Percentiles rank a stretch among this genome's conserved stretches.
These are phyloP conservation scores for Cyanidium caldarium DNA, from an alignment of 23 red algal species.

Conservation along the genomic window DNA sequence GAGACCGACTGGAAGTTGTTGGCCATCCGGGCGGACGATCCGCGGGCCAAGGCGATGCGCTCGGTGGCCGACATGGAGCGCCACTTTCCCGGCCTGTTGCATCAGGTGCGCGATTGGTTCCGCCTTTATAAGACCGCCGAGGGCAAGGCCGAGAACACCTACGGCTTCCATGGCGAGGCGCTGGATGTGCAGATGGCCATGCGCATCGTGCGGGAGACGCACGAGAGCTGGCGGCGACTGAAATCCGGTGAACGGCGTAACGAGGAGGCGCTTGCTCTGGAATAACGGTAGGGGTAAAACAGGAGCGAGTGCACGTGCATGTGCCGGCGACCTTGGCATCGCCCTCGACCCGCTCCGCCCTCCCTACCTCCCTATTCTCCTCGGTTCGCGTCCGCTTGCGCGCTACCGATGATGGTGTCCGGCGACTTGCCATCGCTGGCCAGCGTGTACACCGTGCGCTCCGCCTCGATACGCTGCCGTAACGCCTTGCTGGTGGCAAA, in stretches of 20 bases:
- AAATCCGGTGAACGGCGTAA: conserved; percentile 49
- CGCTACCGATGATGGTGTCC: not conserved
- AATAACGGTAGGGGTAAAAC: not conserved
- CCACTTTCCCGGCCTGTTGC: conserved; percentile 47
- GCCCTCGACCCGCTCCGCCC: not conserved
- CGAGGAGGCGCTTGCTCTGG: conserved; percentile 26
- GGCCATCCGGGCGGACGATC: conserved; percentile 55
- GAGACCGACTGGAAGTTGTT: conserved; percentile 97
- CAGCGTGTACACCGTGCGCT: not conserved
- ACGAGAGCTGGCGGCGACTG: conserved; percentile 53
- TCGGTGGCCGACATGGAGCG: conserved; percentile 58
- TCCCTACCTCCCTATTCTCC: not conserved
- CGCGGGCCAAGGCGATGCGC: conserved; percentile 29
- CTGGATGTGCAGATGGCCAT: conserved; percentile 37
- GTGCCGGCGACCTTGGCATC: not conserved
- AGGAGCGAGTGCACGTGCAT: not conserved
- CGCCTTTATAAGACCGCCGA: conserved; percentile 97
- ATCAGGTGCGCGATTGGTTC: conserved; percentile 86
- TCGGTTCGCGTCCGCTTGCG: not conserved
- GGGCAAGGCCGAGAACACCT: conserved; percentile 94
- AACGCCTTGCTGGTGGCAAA: not conserved
- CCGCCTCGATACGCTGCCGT: not conserved
- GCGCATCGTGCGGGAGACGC: conserved; percentile 50
- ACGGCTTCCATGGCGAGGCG: conserved; percentile 66
- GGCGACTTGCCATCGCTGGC: not conserved